These are phyloP conservation scores for Rugonectria rugulosa DNA, from an alignment of 2,329 filamentous ascomycete species.

Conservation along the genomic window DNA sequence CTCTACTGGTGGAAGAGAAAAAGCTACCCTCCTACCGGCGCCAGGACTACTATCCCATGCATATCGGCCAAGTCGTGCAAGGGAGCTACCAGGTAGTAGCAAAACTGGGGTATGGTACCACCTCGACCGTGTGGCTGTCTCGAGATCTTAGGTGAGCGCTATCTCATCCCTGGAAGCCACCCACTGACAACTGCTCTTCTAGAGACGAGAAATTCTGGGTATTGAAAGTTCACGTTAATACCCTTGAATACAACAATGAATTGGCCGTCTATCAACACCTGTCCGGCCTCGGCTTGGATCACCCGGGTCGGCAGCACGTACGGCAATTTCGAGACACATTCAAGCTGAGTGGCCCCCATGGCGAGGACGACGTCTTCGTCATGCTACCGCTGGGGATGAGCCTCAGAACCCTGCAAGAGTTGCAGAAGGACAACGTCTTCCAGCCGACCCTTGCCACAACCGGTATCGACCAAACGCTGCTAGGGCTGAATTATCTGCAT, in stretches of 20 bases:
- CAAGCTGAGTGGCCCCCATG: conserved; percentile 38
- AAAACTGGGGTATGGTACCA: conserved; percentile 52
- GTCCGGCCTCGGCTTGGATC: conserved; percentile 23
- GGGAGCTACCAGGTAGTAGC: conserved; percentile 47
- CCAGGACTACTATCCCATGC: conserved; percentile 47
- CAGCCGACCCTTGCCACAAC: conserved; percentile 14
- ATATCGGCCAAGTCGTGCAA: conserved; percentile 44
- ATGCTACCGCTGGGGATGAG: conserved; percentile 49
- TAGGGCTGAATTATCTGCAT: conserved; percentile 38
- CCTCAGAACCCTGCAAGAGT: conserved; percentile 33
- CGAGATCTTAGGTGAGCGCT: conserved; percentile 42
- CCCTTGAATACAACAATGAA: neutral
- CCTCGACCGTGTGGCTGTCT: conserved; percentile 53
- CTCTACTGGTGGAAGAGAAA: conserved; percentile 37
- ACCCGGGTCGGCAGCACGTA: conserved; percentile 41
- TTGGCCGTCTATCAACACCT: neutral
- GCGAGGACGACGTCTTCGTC: conserved; percentile 44
- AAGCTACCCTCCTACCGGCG: conserved; percentile 32
- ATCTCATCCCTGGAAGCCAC: neutral
- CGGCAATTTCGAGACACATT: conserved; percentile 47
- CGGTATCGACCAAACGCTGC: conserved; percentile 30
- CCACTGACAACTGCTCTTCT: neutral
- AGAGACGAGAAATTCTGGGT: neutral
- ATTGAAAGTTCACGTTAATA: neutral
- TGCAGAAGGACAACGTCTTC: conserved; percentile 37